A percentile compares a stretch with the other conserved stretches of the same genome.
These are phyloP conservation scores for Exophiala alcalophila DNA, from an alignment of 2,329 filamentous ascomycete genomes.

Conservation along the genomic window DNA sequence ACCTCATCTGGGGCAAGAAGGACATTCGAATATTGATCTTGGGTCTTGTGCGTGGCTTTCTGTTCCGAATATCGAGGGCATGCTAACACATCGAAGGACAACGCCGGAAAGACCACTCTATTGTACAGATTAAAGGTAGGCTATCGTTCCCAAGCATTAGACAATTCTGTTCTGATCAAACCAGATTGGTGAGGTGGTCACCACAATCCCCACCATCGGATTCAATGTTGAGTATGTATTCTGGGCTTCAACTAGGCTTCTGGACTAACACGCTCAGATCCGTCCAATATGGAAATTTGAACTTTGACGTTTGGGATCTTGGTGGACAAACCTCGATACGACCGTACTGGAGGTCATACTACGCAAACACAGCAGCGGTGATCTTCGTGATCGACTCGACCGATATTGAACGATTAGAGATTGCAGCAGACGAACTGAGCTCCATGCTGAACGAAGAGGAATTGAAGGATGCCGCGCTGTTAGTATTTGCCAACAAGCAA, in stretches of 20 bases:
- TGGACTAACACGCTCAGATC: conserved; percentile 45
- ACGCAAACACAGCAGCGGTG: conserved; percentile 95
- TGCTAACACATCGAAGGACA: conserved; percentile 63
- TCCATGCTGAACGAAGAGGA: conserved; percentile 98
- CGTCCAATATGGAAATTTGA: conserved; percentile 95
- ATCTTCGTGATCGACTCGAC: conserved; percentile 99
- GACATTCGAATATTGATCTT: conserved; percentile 95
- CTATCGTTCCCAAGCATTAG: conserved; percentile 5
- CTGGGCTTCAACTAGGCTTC: neutral
- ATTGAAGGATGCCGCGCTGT: conserved; percentile 81
- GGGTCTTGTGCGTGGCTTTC: conserved; percentile 67
- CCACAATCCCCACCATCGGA: conserved; percentile 97
- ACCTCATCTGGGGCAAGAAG: conserved; percentile 85
- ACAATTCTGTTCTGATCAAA: conserved; percentile 20
- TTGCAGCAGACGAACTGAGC: conserved; percentile 84
- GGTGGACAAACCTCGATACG: conserved; percentile 98
- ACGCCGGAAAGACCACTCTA: conserved; percentile 95
- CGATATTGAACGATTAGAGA: conserved; percentile 91
- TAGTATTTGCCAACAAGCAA: conserved; percentile 99
- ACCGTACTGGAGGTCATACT: conserved; percentile 99
- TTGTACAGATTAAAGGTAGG: conserved; percentile 90
- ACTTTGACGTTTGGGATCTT: conserved; percentile 98
- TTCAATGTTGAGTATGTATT: conserved; percentile 87
- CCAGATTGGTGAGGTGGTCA: conserved; percentile 96
- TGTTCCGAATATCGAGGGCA: neutral